Percentiles rank a stretch among this genome's conserved stretches.
These are phyloP conservation scores for Leucogyrophana mollusca DNA, from an alignment of 768 basidiomycete species.

Conservation along the genomic window DNA sequence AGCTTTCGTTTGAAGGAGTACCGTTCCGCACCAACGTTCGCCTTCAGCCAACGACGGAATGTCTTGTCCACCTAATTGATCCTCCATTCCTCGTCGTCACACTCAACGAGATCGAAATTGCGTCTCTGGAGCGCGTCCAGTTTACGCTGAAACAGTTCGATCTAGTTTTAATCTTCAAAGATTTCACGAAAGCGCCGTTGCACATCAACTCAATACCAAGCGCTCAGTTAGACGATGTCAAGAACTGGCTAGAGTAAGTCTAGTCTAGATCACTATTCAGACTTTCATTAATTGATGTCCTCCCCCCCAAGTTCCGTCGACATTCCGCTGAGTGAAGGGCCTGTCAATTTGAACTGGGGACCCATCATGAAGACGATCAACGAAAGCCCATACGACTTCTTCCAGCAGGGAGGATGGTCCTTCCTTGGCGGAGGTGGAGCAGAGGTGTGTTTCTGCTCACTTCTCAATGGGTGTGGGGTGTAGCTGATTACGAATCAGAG, in stretches of 20 bases:
- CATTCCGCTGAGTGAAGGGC: slow-evolving; percentile 92
- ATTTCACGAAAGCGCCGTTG: slow-evolving; percentile 87
- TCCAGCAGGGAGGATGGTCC: slow-evolving; percentile 93
- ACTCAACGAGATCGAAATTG: slow-evolving; percentile 91
- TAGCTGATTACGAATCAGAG: slow-evolving; percentile 45
- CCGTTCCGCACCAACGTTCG: slow-evolving; percentile 94
- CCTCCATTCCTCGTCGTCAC: slow-evolving; percentile 96
- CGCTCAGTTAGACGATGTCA: slow-evolving; percentile 91
- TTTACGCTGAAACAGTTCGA: slow-evolving; percentile 97
- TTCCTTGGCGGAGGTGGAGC: slow-evolving; percentile 79
- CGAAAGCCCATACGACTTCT: slow-evolving; percentile 93
- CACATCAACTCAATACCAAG: slow-evolving; percentile 97
- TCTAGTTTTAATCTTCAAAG: slow-evolving; percentile 94
- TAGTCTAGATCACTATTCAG: neutral
- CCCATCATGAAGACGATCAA: slow-evolving; percentile 99
- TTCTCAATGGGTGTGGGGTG: slow-evolving; percentile 30
- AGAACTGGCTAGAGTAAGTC: slow-evolving; percentile 97
- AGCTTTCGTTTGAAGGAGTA: slow-evolving; percentile 95
- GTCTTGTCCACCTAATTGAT: slow-evolving; percentile 92
- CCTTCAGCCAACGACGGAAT: slow-evolving; percentile 94
- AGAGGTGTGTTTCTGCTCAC: slow-evolving; percentile 48
- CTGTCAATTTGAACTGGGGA: slow-evolving; percentile 97
- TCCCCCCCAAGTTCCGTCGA: slow-evolving; percentile 77
- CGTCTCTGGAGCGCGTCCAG: slow-evolving; percentile 94
- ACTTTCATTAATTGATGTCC: neutral